Percentiles rank a stretch among this genome's conserved stretches.
Evolutionary conservation across 2,329 filamentous ascomycete species (phyloP).

Genomic region (Arthrobotrys sphaeroides): DNA sequence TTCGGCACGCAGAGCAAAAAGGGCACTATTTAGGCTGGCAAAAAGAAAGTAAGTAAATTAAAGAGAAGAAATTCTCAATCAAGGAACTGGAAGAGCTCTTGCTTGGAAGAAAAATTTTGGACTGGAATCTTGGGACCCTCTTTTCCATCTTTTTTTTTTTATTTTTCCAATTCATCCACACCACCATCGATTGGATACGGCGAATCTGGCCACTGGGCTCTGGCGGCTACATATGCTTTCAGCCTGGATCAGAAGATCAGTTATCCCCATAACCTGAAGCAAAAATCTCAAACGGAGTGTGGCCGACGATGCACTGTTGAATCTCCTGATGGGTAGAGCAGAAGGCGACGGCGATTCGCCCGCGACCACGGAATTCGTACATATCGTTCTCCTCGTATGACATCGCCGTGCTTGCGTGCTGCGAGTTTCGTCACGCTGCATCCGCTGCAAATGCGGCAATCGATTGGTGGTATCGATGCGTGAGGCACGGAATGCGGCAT

Average conservation of each 20-base stretch:
- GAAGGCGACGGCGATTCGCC: neutral
- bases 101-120: neutral
- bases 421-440: slow-evolving; percentile 34
- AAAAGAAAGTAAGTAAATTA: slow-evolving; percentile 5
- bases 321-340: neutral
- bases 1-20: slow-evolving; percentile 13
- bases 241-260: slow-evolving; percentile 47
- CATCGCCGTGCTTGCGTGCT: slow-evolving; percentile 8
- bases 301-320: slow-evolving; percentile 23
- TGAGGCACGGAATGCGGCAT: slow-evolving; percentile 35
- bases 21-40: neutral
- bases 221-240: slow-evolving; percentile 38
- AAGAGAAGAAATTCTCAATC: slow-evolving; percentile 34
- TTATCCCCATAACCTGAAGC: slow-evolving; percentile 10
- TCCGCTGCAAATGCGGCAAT: neutral
- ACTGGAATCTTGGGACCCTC: neutral
- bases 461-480: neutral
- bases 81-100: slow-evolving; percentile 48
- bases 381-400: neutral
- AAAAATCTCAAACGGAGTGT: slow-evolving; percentile 25
- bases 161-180: slow-evolving; percentile 20
- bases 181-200: slow-evolving; percentile 26
- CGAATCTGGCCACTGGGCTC: slow-evolving; percentile 25
- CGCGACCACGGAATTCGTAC: neutral
- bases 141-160: neutral